These are phyloP conservation scores for Saccharomycopsis hybrid DNA, from an alignment of 1,139 yeast species.

Conservation along the genomic window DNA sequence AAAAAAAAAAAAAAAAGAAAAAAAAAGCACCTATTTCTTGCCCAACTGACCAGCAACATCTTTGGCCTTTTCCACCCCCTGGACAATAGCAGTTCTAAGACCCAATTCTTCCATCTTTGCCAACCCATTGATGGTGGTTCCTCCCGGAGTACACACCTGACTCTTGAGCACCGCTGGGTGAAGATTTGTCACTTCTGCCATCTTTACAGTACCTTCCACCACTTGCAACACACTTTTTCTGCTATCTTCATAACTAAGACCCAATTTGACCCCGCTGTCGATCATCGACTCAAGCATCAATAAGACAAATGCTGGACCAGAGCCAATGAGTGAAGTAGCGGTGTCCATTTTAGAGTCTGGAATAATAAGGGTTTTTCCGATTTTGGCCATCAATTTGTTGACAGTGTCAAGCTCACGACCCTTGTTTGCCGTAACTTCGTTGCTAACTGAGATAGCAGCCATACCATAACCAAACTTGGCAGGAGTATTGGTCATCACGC, in stretches of 20 bases:
- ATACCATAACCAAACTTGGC: constrained; percentile 89
- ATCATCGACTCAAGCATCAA: constrained; percentile 85
- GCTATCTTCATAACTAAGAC: constrained; percentile 81
- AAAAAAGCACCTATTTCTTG: constrained; percentile 39
- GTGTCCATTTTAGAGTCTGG: constrained; percentile 95
- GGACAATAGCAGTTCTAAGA: constrained; percentile 78
- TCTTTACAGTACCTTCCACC: constrained; percentile 91
- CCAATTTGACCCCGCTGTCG: constrained; percentile 95
- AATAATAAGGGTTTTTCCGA: constrained; percentile 65
- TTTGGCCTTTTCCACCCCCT: constrained; percentile 89
- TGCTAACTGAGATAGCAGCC: constrained; percentile 61
- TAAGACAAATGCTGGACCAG: constrained; percentile 93
- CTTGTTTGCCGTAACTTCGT: constrained; percentile 42
- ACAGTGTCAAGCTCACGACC: constrained; percentile 47
- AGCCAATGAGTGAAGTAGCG: constrained; percentile 91
- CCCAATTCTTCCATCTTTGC: constrained; percentile 89
- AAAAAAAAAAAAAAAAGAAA: too few species aligned
- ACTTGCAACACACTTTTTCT: constrained; percentile 91
- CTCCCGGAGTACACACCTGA: constrained; percentile 96
- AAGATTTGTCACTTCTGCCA: constrained; percentile 70
- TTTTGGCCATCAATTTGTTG: constrained; percentile 51
- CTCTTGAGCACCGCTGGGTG: constrained; percentile 91
- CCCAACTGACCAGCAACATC: constrained; percentile 75
- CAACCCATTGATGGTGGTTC: constrained; percentile 95
- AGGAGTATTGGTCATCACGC: constrained; percentile 98